Conservation (phyloP, 495 filamentous ascomycete species). For the Neurospora sublineolata region DNA sequence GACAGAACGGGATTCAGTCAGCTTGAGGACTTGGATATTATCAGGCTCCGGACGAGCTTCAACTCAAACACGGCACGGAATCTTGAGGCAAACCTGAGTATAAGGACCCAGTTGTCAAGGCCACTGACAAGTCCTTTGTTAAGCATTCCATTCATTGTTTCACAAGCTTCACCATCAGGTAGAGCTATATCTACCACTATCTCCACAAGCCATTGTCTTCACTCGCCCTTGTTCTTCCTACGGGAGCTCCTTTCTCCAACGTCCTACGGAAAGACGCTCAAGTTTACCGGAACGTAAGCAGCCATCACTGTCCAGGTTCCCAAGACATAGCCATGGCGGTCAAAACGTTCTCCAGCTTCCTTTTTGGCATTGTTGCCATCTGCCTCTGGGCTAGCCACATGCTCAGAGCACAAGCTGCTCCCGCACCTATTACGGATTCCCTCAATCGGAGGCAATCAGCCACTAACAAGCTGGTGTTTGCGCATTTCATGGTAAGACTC, state of each 20-base stretch:
- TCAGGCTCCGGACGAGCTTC: neutral
- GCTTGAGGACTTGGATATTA: neutral
- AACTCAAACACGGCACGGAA: neutral
- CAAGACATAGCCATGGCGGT: neutral
- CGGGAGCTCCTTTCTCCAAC: neutral
- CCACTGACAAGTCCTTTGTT: neutral
- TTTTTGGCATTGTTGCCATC: neutral
- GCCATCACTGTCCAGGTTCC: neutral
- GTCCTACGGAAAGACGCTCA: neutral
- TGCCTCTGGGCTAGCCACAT: neutral
- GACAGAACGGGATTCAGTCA: neutral
- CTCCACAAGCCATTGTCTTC: neutral
- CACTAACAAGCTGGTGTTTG: slow-evolving; percentile 35
- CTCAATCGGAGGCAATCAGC: neutral
- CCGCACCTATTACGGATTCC: neutral
- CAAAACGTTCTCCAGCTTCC: neutral
- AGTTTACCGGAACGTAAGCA: neutral
- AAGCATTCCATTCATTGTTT: neutral
- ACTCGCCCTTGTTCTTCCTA: neutral
- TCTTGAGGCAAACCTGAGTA: neutral
- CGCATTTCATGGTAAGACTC: slow-evolving; percentile 46
- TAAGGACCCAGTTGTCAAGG: neutral
- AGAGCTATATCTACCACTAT: neutral
- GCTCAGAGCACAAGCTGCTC: slow-evolving; percentile 1
- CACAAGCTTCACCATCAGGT: neutral